Percentiles rank a stretch among this genome's conserved stretches.
Conservation (phyloP, 1,284 basidiomycete genomes). For the Trametes hirsuta region DNA sequence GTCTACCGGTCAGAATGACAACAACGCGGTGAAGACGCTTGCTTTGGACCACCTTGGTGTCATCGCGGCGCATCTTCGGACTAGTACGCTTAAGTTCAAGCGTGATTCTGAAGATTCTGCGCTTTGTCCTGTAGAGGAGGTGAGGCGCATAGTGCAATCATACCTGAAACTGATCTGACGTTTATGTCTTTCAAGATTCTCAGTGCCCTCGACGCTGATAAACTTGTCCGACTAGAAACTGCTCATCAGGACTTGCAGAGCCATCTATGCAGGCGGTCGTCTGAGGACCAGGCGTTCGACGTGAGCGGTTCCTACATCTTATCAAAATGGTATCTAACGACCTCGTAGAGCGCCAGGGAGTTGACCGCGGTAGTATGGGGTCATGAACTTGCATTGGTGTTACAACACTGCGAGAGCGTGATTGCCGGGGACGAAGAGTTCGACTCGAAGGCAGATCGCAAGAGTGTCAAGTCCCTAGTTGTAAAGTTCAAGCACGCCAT, state of each 20-base stretch:
- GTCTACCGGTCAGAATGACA: constrained; percentile 63
- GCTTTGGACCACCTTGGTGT: constrained; percentile 92
- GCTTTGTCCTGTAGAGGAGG: constrained; percentile 73
- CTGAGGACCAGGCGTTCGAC: constrained; percentile 79
- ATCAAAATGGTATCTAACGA: not conserved
- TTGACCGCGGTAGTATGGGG: constrained; percentile 74
- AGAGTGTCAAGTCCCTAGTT: constrained; percentile 51
- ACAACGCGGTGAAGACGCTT: constrained; percentile 82
- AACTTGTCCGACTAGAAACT: constrained; percentile 58
- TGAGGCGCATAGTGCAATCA: constrained; percentile 10
- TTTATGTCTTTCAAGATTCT: constrained; percentile 52
- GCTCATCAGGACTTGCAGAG: constrained; percentile 66
- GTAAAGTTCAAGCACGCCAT: constrained; percentile 61
- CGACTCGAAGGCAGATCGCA: constrained; percentile 31
- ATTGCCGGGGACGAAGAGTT: constrained; percentile 37
- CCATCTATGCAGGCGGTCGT: constrained; percentile 68
- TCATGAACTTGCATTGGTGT: constrained; percentile 67
- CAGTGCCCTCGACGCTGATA: constrained; percentile 50
- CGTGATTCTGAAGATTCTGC: constrained; percentile 28
- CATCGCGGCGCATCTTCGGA: constrained; percentile 84
- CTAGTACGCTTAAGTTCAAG: constrained; percentile 55
- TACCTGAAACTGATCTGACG: not conserved
- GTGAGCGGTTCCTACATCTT: constrained; percentile 42
- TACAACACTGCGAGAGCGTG: constrained; percentile 56
- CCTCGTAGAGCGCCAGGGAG: constrained; percentile 71